phyloP scores from a whole-genome alignment of 208 protist species.

The Trypanosoma boissoni region DNA sequence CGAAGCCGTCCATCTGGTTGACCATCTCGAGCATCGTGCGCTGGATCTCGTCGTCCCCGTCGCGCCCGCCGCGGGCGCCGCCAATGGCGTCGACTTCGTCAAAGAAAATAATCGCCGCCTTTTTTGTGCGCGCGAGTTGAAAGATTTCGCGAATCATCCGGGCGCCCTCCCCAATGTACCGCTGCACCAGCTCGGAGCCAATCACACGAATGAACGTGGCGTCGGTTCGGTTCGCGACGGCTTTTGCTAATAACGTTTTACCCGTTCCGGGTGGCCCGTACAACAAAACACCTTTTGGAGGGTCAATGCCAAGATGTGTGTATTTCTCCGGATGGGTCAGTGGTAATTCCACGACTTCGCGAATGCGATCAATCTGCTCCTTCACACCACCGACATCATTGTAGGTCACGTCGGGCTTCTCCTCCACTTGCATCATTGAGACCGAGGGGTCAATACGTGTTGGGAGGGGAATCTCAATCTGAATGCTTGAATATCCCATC shows the following conservation, averaged over 20 bases:
- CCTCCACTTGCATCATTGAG: slow-evolving; percentile 99
- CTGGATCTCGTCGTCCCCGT: slow-evolving; percentile 99
- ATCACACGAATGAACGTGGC: slow-evolving; percentile 99
- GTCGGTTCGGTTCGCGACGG: slow-evolving; percentile 99
- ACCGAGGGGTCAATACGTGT: slow-evolving; percentile 99
- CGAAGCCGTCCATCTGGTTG: slow-evolving; percentile 99
- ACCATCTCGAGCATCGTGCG: slow-evolving; percentile 99
- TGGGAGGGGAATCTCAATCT: slow-evolving; percentile 99
- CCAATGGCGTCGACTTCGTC: slow-evolving; percentile 99
- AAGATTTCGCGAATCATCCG: slow-evolving; percentile 99
- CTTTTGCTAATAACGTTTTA: slow-evolving; percentile 99
- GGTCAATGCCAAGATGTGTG: slow-evolving; percentile 99
- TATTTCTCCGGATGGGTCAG: slow-evolving; percentile 99
- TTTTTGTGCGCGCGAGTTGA: slow-evolving; percentile 98
- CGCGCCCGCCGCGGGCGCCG: slow-evolving; percentile 81
- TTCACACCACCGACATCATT: slow-evolving; percentile 99
- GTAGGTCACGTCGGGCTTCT: slow-evolving; percentile 99
- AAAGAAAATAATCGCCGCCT: slow-evolving; percentile 99
- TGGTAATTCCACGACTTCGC: slow-evolving; percentile 99
- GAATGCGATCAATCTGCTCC: slow-evolving; percentile 99
- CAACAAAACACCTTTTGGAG: slow-evolving; percentile 99
- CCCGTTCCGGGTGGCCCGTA: slow-evolving; percentile 99
- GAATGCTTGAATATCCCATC: slow-evolving; percentile 98
- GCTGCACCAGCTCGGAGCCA: slow-evolving; percentile 99
- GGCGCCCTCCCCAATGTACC: slow-evolving; percentile 99